These are phyloP conservation scores for Dendrobium catenatum DNA, from an alignment of 106 monocot genomes.

Conservation along the genomic window DNA sequence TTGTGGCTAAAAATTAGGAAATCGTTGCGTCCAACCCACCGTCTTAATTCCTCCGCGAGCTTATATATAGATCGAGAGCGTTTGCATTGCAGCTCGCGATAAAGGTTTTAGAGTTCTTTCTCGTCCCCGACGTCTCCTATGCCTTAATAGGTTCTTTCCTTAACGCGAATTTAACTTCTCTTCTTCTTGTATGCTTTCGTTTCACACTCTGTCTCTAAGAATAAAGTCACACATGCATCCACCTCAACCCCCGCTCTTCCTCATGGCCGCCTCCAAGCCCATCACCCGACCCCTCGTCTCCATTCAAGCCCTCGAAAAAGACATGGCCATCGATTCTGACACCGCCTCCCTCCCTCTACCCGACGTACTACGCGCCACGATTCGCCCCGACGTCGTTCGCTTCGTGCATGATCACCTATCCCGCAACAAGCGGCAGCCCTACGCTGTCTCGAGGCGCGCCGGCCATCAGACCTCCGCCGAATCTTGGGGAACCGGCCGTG, in stretches of 20 bases:
- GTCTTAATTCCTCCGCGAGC: background rate
- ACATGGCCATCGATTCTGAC: conserved; percentile 5
- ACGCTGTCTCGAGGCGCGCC: conserved; percentile 54
- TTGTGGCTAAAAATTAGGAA: too few relatives aligned
- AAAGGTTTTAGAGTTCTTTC: background rate
- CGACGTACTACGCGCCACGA: conserved; percentile 49
- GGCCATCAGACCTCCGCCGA: conserved; percentile 91
- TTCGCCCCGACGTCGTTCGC: conserved; percentile 60
- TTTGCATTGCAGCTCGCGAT: background rate
- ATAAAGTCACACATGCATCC: too few relatives aligned
- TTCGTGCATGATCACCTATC: conserved; percentile 48
- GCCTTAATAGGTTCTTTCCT: too few relatives aligned
- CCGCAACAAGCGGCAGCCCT: conserved; percentile 55
- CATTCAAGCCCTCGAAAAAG: conserved; percentile 5
- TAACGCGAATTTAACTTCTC: too few relatives aligned
- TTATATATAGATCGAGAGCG: background rate
- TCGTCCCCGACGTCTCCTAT: background rate
- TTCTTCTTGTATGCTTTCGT: too few relatives aligned
- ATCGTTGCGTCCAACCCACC: background rate
- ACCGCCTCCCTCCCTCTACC: conserved; percentile 35
- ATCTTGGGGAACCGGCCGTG: conserved; percentile 84
- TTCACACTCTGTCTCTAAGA: too few relatives aligned
- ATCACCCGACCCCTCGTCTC: conserved; percentile 26
- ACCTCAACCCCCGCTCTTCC: background rate
- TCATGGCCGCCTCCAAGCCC: conserved; percentile 59